Conservation (phyloP, 1,139 yeast species). For the Suhomyces yuchorum region DNA sequence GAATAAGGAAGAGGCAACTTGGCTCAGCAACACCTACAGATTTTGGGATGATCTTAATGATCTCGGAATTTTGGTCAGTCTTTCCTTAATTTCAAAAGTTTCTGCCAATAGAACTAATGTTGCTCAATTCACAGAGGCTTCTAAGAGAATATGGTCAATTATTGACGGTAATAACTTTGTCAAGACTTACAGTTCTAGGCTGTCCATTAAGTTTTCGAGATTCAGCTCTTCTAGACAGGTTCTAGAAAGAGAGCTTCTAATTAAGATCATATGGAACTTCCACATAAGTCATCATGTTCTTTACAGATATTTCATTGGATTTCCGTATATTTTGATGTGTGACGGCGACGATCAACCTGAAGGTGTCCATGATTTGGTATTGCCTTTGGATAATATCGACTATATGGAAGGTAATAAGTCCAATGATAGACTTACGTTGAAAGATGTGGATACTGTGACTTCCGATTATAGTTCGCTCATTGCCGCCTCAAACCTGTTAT, state of each 20-base stretch:
- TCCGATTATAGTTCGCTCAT: conserved; percentile 10
- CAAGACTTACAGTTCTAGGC: conserved; percentile 20
- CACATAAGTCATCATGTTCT: conserved; percentile 35
- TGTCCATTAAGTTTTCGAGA: conserved; percentile 1
- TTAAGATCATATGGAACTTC: conserved; percentile 47
- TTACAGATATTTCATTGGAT: conserved; percentile 40
- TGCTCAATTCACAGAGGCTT: conserved; percentile 11
- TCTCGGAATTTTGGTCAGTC: conserved; percentile 27
- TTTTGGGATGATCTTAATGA: conserved; percentile 39
- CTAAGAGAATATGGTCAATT: conserved; percentile 24
- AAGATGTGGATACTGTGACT: conserved; percentile 3
- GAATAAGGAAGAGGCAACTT: conserved; percentile 36
- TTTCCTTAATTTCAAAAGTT: conserved; percentile 23
- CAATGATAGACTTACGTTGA: conserved; percentile 7
- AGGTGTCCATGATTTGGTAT: conserved; percentile 7
- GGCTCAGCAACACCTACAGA: conserved; percentile 40
- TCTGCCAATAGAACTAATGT: conserved; percentile 18
- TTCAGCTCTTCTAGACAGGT: conserved; percentile 29
- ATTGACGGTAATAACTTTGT: conserved; percentile 29
- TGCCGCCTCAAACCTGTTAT: conserved; percentile 7
- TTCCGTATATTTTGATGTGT: conserved; percentile 30
- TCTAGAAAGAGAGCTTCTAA: conserved; percentile 36
- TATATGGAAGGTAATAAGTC: conserved; percentile 6
- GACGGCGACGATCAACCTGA: not conserved
- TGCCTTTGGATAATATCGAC: conserved; percentile 12